Percentiles rank a stretch among this genome's conserved stretches.
Evolutionary conservation across 495 filamentous ascomycete species (phyloP).

Genomic region (Neurospora sp.): DNA sequence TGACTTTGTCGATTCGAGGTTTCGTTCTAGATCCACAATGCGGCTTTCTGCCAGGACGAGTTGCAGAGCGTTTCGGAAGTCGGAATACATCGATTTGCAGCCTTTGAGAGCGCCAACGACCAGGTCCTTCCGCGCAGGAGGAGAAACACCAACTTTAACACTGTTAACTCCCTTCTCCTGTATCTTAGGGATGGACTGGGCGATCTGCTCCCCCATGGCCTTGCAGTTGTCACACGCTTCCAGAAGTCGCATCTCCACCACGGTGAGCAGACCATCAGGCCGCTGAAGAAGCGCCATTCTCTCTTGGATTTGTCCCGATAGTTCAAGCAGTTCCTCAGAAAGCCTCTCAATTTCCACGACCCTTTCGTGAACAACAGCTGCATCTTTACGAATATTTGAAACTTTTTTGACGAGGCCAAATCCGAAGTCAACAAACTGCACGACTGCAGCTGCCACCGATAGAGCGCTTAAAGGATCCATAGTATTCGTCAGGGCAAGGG

Average conservation of each 20-base stretch:
- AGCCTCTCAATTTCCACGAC: neutral
- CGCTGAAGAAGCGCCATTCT: neutral
- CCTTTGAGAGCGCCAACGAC: neutral
- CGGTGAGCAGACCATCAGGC: neutral
- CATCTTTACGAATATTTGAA: neutral
- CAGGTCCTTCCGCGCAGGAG: neutral
- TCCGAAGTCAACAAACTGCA: neutral
- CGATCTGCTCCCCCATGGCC: neutral
- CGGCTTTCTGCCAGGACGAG: neutral
- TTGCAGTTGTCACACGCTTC: neutral
- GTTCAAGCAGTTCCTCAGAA: neutral
- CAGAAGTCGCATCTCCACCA: neutral
- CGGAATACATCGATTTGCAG: neutral
- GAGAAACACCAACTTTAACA: neutral
- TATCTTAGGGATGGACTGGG: neutral
- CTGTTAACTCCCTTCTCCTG: neutral
- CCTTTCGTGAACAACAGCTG: neutral
- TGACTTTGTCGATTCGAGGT: neutral
- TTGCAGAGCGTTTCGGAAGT: neutral
- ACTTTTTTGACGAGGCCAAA: neutral
- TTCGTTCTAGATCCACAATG: neutral
- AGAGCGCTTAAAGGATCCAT: constrained; percentile 9
- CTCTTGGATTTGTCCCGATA: neutral
- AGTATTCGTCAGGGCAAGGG: neutral
- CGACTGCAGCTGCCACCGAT: neutral